phyloP scores from a whole-genome alignment of 768 basidiomycete species.

The Rhizopogon roseolus region DNA sequence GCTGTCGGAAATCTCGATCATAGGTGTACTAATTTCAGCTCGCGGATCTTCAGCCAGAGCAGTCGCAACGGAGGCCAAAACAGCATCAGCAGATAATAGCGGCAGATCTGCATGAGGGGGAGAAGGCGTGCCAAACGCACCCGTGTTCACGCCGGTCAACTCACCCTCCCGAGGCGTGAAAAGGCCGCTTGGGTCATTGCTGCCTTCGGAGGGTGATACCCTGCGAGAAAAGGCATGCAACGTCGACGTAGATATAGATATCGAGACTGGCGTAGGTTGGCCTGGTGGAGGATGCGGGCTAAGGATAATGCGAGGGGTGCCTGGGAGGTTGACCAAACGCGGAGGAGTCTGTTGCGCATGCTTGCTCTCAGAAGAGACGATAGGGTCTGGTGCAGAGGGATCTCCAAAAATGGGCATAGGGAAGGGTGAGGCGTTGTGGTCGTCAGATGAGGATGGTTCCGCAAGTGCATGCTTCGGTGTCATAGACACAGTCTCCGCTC shows the following conservation, averaged over 20 bases:
- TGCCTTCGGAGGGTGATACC: background rate
- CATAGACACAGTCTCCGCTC: background rate
- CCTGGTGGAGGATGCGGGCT: constrained; percentile 8
- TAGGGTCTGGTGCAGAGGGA: constrained; percentile 34
- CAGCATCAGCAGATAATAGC: background rate
- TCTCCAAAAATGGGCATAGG: constrained; percentile 41
- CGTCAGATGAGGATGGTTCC: background rate
- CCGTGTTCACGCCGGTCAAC: background rate
- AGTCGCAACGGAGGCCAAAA: background rate
- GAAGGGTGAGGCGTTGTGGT: background rate
- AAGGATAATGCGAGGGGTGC: constrained; percentile 13
- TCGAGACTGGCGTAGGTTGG: constrained; percentile 8
- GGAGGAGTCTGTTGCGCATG: constrained; percentile 3
- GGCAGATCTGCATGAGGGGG: background rate
- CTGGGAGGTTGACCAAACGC: constrained; percentile 16
- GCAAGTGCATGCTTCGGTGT: background rate
- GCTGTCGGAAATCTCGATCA: background rate
- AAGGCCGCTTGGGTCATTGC: constrained; percentile 23
- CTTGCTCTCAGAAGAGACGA: constrained; percentile 8
- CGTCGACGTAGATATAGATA: constrained; percentile 14
- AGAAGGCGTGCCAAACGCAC: background rate
- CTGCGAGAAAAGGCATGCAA: constrained; percentile 16
- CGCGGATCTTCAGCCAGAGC: background rate
- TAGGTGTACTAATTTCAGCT: background rate
- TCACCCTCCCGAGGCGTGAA: constrained; percentile 30